Evolutionary conservation across 2,329 filamentous ascomycete species (phyloP).

Genomic region (Canariomyces notabilis): DNA sequence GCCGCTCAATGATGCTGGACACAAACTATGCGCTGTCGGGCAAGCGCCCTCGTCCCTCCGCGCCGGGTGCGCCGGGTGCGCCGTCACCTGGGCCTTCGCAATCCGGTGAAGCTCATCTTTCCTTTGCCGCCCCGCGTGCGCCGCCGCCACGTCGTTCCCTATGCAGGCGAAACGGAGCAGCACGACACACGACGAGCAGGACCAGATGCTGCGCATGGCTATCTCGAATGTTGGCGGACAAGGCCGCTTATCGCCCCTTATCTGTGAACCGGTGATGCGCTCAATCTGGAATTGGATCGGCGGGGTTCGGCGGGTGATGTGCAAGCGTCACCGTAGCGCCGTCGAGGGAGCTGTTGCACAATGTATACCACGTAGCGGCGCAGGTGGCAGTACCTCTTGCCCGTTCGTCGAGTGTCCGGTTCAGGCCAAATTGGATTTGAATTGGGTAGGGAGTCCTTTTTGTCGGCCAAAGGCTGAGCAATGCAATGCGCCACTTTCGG

Average conservation of each 20-base stretch:
- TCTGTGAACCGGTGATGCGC: slow-evolving; percentile 1
- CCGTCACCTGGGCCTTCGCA: slow-evolving; percentile 25
- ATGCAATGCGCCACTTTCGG: slow-evolving; percentile 15
- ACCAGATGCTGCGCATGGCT: slow-evolving; percentile 26
- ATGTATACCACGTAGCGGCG: too few species aligned
- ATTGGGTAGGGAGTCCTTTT: slow-evolving; percentile 19
- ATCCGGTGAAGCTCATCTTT: slow-evolving; percentile 24
- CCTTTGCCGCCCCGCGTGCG: slow-evolving; percentile 23
- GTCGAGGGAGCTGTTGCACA: too few species aligned
- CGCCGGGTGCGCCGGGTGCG: slow-evolving; percentile 14
- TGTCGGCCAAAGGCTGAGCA: slow-evolving; percentile 18
- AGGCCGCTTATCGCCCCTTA: slow-evolving; percentile 16
- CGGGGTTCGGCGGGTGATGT: background rate
- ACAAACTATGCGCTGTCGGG: slow-evolving; percentile 28
- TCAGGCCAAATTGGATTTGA: background rate
- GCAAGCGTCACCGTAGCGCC: slow-evolving; percentile 1
- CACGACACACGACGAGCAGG: slow-evolving; percentile 25
- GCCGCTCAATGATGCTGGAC: slow-evolving; percentile 35
- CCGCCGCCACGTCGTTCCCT: slow-evolving; percentile 22
- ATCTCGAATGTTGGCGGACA: slow-evolving; percentile 6
- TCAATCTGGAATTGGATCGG: slow-evolving; percentile 8
- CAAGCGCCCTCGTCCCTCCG: slow-evolving; percentile 24
- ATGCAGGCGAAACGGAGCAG: slow-evolving; percentile 24
- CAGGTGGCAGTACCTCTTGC: background rate
- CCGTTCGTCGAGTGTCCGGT: background rate